A percentile compares a stretch with the other conserved stretches of the same genome.
Evolutionary conservation across 495 filamentous ascomycete genomes (phyloP).

Genomic region (Collariella sp.): DNA sequence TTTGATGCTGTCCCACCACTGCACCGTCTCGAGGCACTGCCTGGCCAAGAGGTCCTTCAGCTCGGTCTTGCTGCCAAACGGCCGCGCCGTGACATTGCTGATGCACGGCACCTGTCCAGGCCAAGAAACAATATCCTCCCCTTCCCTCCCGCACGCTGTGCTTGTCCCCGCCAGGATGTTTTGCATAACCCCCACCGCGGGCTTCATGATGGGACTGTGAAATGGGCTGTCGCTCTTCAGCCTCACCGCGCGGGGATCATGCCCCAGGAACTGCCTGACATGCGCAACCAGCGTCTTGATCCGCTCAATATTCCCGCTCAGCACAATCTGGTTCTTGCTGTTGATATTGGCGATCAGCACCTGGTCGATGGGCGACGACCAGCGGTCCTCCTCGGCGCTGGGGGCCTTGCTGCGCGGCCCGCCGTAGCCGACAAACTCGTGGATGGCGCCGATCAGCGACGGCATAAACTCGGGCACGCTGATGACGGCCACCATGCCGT

Average conservation of each 20-base stretch:
- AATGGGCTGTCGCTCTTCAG: constrained; percentile 89
- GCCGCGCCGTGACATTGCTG: constrained; percentile 74
- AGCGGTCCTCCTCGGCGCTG: constrained; percentile 43
- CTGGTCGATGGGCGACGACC: constrained; percentile 69
- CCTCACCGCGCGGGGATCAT: constrained; percentile 81
- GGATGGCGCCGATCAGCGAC: constrained; percentile 58
- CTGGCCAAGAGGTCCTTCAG: constrained; percentile 67
- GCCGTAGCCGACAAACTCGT: constrained; percentile 68
- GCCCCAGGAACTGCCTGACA: constrained; percentile 82
- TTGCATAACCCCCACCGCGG: constrained; percentile 65
- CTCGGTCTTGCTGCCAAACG: constrained; percentile 63
- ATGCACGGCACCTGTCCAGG: constrained; percentile 68
- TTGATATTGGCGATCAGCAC: constrained; percentile 94
- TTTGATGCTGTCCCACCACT: constrained; percentile 87
- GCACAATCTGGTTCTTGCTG: constrained; percentile 88
- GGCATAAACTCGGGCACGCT: constrained; percentile 69
- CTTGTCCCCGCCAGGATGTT: constrained; percentile 49
- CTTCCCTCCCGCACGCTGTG: constrained; percentile 36
- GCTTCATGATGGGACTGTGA: constrained; percentile 87
- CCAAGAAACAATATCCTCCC: constrained; percentile 53
- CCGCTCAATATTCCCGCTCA: constrained; percentile 76
- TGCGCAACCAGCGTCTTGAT: constrained; percentile 84
- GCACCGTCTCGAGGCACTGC: constrained; percentile 78
- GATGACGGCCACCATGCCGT: constrained; percentile 90
- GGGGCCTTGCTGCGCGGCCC: constrained; percentile 58